Conservation (phyloP, 306 rosid species). For the Lablab purpureus region DNA sequence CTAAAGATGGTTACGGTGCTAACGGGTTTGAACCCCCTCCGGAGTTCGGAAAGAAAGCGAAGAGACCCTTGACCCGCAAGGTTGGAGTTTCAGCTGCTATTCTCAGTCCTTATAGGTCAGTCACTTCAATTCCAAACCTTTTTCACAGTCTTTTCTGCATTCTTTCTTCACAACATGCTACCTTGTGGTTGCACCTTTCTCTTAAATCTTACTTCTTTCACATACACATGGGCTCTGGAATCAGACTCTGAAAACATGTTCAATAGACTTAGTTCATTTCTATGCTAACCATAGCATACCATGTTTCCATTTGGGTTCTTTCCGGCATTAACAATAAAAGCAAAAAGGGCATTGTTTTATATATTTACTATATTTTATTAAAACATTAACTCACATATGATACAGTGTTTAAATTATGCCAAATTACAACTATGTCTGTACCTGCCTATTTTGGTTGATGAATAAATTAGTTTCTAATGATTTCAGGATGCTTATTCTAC, state of each 20-base stretch:
- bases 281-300: neutral
- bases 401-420: no score
- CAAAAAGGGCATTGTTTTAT: no score
- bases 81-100: constrained; percentile 79
- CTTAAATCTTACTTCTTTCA: neutral
- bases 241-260: neutral
- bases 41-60: constrained; percentile 64
- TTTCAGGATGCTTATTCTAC: constrained; percentile 68
- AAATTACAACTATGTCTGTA: neutral
- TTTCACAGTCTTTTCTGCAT: neutral
- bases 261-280: neutral
- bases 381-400: no score
- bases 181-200: neutral
- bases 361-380: no score
- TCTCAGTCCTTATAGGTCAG: constrained; percentile 81
- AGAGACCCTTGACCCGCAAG: constrained; percentile 80
- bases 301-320: neutral
- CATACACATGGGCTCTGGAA: neutral
- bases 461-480: neutral
- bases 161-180: neutral
- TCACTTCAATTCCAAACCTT: neutral
- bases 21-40: constrained; percentile 77
- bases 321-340: neutral
- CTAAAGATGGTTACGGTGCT: constrained; percentile 76
- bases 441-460: neutral